Percentiles rank a stretch among this genome's conserved stretches.
These are phyloP conservation scores for Calonectria naviculata DNA, from an alignment of 2,329 filamentous ascomycete species.

Conservation along the genomic window DNA sequence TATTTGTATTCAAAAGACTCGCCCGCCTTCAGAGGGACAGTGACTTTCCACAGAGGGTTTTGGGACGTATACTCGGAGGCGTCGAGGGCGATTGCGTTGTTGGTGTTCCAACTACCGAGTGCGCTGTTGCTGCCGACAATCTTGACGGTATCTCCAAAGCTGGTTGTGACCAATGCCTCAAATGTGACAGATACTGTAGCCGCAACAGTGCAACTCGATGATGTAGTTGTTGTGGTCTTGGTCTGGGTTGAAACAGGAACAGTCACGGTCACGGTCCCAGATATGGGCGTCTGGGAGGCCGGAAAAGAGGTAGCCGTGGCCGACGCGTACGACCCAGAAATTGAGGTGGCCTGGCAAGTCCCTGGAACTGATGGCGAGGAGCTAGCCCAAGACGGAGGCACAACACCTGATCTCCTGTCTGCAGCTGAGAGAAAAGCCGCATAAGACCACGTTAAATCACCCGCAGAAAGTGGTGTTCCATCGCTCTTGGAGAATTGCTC, in stretches of 20 bases:
- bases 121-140: conserved; percentile 68
- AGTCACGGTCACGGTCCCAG: conserved; percentile 40
- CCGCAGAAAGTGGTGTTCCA: conserved; percentile 69
- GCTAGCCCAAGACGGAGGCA: conserved; percentile 68
- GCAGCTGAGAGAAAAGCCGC: conserved; percentile 75
- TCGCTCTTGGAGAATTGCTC: conserved; percentile 72
- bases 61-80: conserved; percentile 67
- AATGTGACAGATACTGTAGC: conserved; percentile 71
- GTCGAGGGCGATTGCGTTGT: conserved; percentile 65
- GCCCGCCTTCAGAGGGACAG: conserved; percentile 66
- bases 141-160: conserved; percentile 73
- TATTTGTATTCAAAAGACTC: conserved; percentile 75
- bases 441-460: conserved; percentile 80
- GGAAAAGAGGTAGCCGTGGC: conserved; percentile 63
- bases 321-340: conserved; percentile 62
- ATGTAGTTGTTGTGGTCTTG: conserved; percentile 37
- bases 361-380: conserved; percentile 60
- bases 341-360: conserved; percentile 58
- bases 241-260: conserved; percentile 43
- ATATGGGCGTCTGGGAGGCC: conserved; percentile 56
- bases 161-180: conserved; percentile 66
- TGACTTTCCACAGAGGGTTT: conserved; percentile 71
- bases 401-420: conserved; percentile 63
- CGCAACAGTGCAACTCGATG: conserved; percentile 50
- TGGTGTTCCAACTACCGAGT: conserved; percentile 72